Evolutionary conservation across 2,329 filamentous ascomycete species (phyloP).

Genomic region (Microcera coccophila): DNA sequence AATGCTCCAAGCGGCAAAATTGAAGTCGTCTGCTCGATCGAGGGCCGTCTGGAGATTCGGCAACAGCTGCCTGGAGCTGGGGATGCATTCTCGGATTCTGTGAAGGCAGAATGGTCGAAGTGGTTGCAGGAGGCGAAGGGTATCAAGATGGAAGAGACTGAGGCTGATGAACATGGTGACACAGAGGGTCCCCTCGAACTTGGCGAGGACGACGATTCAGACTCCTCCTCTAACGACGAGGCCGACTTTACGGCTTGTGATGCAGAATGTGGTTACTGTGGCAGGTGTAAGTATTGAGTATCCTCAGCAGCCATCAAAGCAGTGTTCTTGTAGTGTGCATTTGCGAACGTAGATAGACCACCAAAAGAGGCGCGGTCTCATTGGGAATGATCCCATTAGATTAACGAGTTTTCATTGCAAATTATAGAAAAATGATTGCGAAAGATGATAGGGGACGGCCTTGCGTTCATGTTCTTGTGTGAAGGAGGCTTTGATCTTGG

Average conservation of each 20-base stretch:
- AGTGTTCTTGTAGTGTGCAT: too few relatives aligned
- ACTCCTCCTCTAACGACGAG: conserved; percentile 10
- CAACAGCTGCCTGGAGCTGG: conserved; percentile 21
- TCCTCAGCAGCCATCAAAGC: too few relatives aligned
- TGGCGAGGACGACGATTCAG: neutral
- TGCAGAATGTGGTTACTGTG: conserved; percentile 29
- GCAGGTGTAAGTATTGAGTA: conserved; percentile 13
- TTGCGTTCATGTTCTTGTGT: too few relatives aligned
- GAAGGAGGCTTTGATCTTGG: too few relatives aligned
- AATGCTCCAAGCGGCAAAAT: conserved; percentile 15
- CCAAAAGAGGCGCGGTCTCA: too few relatives aligned
- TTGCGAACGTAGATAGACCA: too few relatives aligned
- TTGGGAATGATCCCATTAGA: too few relatives aligned
- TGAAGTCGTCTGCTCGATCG: conserved; percentile 19
- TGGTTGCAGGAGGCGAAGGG: conserved; percentile 16
- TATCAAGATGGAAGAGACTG: neutral
- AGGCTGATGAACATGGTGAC: neutral
- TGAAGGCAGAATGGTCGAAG: conserved; percentile 21
- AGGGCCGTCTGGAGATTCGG: conserved; percentile 22
- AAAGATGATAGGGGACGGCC: too few relatives aligned
- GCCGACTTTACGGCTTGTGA: conserved; percentile 26
- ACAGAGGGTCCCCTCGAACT: neutral
- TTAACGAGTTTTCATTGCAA: too few relatives aligned
- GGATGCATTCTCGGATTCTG: conserved; percentile 19
- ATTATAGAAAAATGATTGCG: too few relatives aligned